phyloP scores from a whole-genome alignment of 1,284 basidiomycete genomes.

The Austropuccinia psidii region DNA sequence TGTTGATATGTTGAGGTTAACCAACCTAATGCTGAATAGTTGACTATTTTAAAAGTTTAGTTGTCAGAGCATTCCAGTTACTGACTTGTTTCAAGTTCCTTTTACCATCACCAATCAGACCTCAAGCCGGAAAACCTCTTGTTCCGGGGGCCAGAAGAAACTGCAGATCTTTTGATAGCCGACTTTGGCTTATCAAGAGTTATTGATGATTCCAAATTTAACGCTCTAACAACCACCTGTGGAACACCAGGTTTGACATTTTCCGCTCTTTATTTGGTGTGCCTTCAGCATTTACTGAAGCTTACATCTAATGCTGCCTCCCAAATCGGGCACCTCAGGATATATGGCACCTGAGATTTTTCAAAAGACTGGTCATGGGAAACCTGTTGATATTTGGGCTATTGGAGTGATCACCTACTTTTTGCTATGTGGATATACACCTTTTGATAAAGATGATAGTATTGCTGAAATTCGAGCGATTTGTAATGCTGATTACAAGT shows the following conservation, averaged over 20 bases:
- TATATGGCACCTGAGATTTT: constrained; percentile 99
- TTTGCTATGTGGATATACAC: constrained; percentile 53
- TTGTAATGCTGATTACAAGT: constrained; percentile 80
- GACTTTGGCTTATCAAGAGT: constrained; percentile 78
- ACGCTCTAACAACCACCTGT: constrained; percentile 84
- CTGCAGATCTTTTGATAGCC: constrained; percentile 91
- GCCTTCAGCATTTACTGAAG: background rate
- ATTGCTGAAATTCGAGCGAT: constrained; percentile 62
- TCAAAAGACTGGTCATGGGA: constrained; percentile 87
- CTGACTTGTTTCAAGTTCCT: background rate
- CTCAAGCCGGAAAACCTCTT: constrained; percentile 96
- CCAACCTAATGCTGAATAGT: background rate
- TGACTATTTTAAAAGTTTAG: no score
- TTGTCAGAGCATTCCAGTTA: no score
- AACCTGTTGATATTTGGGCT: constrained; percentile 78
- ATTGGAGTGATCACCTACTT: constrained; percentile 37
- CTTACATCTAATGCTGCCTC: background rate
- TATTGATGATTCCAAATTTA: constrained; percentile 83
- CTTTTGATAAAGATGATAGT: constrained; percentile 82
- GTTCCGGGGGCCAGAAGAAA: constrained; percentile 80
- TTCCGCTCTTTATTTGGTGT: background rate
- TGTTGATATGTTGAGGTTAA: background rate
- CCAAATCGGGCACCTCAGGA: constrained; percentile 40
- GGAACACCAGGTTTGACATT: constrained; percentile 69
- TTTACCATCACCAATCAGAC: constrained; percentile 53